phyloP scores from a whole-genome alignment of 305 asterid species.

The Fraxinus nigra region DNA sequence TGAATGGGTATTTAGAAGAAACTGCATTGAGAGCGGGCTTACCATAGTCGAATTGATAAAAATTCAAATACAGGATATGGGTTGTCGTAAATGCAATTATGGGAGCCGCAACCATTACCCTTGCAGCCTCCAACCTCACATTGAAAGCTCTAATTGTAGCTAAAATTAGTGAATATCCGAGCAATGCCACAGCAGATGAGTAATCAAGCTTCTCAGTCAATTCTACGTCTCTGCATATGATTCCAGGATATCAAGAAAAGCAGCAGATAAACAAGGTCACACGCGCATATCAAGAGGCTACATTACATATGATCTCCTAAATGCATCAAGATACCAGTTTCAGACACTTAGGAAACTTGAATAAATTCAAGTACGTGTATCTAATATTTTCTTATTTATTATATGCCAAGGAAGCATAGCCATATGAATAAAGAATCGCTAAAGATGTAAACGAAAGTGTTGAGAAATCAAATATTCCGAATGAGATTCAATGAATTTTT shows the following conservation, averaged over 20 bases:
- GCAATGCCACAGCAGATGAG: slow-evolving; percentile 76
- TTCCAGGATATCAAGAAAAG: neutral
- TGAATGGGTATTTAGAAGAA: neutral
- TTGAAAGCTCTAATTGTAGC: slow-evolving; percentile 69
- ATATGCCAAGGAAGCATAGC: neutral
- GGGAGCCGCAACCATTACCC: slow-evolving; percentile 98
- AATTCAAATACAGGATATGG: slow-evolving; percentile 76
- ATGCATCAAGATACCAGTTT: neutral
- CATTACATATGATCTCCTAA: neutral
- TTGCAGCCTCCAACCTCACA: slow-evolving; percentile 70
- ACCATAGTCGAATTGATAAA: slow-evolving; percentile 69
- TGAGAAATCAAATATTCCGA: neutral
- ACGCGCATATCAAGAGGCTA: neutral
- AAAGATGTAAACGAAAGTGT: neutral
- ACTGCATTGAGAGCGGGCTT: slow-evolving; percentile 29
- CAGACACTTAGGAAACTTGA: neutral
- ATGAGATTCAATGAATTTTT: neutral
- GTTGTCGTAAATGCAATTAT: slow-evolving; percentile 71
- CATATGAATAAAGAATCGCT: neutral
- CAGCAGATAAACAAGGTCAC: neutral
- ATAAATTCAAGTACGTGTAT: neutral
- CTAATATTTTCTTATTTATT: neutral
- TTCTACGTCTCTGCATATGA: slow-evolving; percentile 68
- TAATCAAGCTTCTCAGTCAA: slow-evolving; percentile 84
- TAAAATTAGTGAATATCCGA: slow-evolving; percentile 75